These are phyloP conservation scores for Cardamine chenopodiifolia DNA, from an alignment of 345 rosid genomes.

Conservation along the genomic window DNA sequence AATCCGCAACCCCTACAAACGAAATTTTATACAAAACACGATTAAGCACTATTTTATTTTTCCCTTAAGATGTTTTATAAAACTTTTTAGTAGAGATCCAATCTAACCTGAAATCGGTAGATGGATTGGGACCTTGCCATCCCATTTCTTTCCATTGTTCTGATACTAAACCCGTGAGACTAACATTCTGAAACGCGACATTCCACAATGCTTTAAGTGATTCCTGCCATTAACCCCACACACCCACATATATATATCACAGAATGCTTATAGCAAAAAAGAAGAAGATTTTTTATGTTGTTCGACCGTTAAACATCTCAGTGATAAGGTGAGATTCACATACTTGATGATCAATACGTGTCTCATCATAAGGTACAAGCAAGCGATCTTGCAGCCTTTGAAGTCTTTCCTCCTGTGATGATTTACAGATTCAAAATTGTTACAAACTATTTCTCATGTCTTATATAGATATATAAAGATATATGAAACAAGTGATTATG, in stretches of 20 bases:
- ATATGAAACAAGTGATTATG: conserved; percentile 4
- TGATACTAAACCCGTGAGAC: conserved; percentile 68
- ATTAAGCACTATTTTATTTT: background rate
- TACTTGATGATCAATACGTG: conserved; percentile 89
- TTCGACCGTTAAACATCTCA: conserved; percentile 1
- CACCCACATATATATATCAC: background rate
- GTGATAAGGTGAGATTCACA: conserved; percentile 18
- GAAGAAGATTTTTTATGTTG: background rate
- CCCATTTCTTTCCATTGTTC: conserved; percentile 99
- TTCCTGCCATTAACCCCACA: conserved; percentile 52
- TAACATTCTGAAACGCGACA: conserved; percentile 69
- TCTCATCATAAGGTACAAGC: conserved; percentile 75
- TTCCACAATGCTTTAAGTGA: conserved; percentile 84
- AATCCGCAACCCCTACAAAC: conserved; percentile 83
- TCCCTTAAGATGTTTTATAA: background rate
- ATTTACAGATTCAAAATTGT: background rate
- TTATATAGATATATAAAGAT: background rate
- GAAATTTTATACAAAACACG: conserved; percentile 4
- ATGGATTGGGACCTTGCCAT: conserved; percentile 98
- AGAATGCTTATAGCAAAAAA: background rate
- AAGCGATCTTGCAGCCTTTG: conserved; percentile 78
- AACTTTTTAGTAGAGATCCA: background rate
- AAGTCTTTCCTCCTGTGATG: conserved; percentile 71
- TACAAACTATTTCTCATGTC: background rate
- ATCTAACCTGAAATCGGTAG: conserved; percentile 90